Base-by-base conservation (phyloP, 495 filamentous ascomycete species). In the Aspergillus diversus region DNA sequence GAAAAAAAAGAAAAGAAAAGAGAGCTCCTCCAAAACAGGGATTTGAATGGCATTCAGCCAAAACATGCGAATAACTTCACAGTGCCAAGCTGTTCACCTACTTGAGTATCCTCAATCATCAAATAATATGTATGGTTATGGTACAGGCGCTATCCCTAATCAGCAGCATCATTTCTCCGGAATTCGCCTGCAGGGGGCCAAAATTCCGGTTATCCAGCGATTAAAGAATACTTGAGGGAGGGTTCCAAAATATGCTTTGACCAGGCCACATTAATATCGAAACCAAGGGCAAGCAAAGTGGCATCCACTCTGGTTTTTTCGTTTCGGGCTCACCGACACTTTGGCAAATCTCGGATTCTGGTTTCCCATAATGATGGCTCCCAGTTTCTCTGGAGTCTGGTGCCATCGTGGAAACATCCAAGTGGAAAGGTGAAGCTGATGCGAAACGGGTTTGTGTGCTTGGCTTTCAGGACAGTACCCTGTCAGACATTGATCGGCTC, bases 321-420 rank as follows among this genome's bases (percentile, higher is more conserved):
- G 31, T 16, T 12, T n/a, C 1, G 52, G 17, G 16, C 57, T 60
- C 57, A 60, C 57, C 57, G 57, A 60, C 57, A 37, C 31, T 60
- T 60, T 8, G 47, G 32, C 17, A n/a, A 21, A 43, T 42, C 33
- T 32, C 54, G 34, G 54, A 37, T 57, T 57, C 37, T 52, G 47
- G 16, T 49, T 49, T 52, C 57, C 47, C 17, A 50, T 42, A 4
- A 35, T 33, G 7, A 31, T 15, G 7, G 51, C 27, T 27, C 21
- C 21, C 21, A 27, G 21, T 27, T 27, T 27, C 21, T 27, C 21
- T 27, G 21, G 21, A 27, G 21, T 27, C 21, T 27, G 21, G 21
- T 27, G 21, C 39, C n/a, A 15, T 27, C 27, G 47, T 11, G 16
- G 21, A 27, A 50, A 50, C 9, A 4, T 49, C 21, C 21, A 17